Percentiles rank a stretch among this genome's conserved stretches.
Conservation (phyloP, 495 filamentous ascomycete species). For the Paragyromitra xinjiangensis region DNA sequence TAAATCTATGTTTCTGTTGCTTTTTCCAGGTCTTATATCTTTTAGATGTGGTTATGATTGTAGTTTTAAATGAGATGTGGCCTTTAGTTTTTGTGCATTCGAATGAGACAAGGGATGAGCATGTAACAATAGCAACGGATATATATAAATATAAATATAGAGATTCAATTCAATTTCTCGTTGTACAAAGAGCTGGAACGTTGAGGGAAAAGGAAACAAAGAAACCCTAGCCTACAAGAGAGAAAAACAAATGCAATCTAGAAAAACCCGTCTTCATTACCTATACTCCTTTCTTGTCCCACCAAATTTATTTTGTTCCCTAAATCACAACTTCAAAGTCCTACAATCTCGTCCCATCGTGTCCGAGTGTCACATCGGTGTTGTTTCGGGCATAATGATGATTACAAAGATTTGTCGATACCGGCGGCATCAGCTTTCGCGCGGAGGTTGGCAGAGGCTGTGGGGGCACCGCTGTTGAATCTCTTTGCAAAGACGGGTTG, state of each 20-base stretch:
- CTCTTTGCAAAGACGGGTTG: conserved; percentile 89
- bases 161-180: conserved; percentile 42
- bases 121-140: not conserved
- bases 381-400: not conserved
- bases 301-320: conserved; percentile 30
- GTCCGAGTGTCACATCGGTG: conserved; percentile 2
- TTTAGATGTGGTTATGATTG: conserved; percentile 18
- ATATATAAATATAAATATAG: conserved; percentile 18
- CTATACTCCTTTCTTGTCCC: conserved; percentile 33
- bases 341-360: conserved; percentile 27
- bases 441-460: conserved; percentile 82
- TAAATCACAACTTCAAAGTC: conserved; percentile 22
- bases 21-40: conserved; percentile 27
- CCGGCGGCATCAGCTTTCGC: conserved; percentile 83
- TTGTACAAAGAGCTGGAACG: conserved; percentile 41
- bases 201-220: conserved; percentile 28
- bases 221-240: conserved; percentile 42
- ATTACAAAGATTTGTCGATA: conserved; percentile 65
- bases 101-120: conserved; percentile 30
- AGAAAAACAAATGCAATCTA: conserved; percentile 45
- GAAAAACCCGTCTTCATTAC: conserved; percentile 45
- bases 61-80: conserved; percentile 38
- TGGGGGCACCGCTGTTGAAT: conserved; percentile 77
- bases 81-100: conserved; percentile 13
- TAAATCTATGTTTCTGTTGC: conserved; percentile 27